Percentiles rank a stretch among this genome's conserved stretches.
These are phyloP conservation scores for Magnaporthiopsis incrustans DNA, from an alignment of 2,329 filamentous ascomycete genomes.

Conservation along the genomic window DNA sequence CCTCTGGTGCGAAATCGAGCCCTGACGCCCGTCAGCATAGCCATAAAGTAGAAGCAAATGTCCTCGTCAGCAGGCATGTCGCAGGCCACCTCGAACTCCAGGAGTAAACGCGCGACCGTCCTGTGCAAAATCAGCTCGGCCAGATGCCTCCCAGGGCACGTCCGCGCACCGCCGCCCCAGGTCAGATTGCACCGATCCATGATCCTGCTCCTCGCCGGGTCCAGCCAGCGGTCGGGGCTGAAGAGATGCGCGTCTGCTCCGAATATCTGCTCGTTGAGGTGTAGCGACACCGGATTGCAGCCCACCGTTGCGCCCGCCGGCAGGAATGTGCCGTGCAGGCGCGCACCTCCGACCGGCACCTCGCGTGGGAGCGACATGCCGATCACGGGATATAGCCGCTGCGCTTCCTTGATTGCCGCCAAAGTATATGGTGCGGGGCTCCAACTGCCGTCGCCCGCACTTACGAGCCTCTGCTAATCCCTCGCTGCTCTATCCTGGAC, in stretches of 20 bases:
- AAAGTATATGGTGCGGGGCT: conserved; percentile 26
- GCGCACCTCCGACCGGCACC: conserved; percentile 29
- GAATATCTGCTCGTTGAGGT: conserved; percentile 41
- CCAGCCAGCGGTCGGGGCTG: conserved; percentile 40
- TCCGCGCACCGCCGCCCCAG: conserved; percentile 43
- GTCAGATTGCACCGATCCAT: conserved; percentile 43
- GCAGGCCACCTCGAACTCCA: conserved; percentile 34
- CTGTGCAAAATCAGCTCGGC: conserved; percentile 43
- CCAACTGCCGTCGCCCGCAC: conserved; percentile 17
- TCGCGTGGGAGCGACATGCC: conserved; percentile 42
- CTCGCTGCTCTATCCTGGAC: conserved; percentile 24
- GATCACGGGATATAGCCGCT: conserved; percentile 42
- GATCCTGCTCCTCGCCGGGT: conserved; percentile 17
- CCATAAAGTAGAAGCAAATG: conserved; percentile 41
- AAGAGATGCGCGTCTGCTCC: conserved; percentile 36
- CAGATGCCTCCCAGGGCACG: conserved; percentile 41
- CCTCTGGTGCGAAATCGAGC: conserved; percentile 26
- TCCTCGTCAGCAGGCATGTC: conserved; percentile 29
- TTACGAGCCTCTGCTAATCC: conserved; percentile 2
- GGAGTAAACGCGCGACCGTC: conserved; percentile 31
- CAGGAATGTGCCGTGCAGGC: conserved; percentile 30
- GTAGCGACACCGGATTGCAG: conserved; percentile 41
- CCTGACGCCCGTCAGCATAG: conserved; percentile 40
- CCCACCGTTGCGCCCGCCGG: conserved; percentile 40
- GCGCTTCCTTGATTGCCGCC: conserved; percentile 42